Evolutionary conservation across 2,329 filamentous ascomycete species (phyloP).

Genomic region (Fusarium stilboides): DNA sequence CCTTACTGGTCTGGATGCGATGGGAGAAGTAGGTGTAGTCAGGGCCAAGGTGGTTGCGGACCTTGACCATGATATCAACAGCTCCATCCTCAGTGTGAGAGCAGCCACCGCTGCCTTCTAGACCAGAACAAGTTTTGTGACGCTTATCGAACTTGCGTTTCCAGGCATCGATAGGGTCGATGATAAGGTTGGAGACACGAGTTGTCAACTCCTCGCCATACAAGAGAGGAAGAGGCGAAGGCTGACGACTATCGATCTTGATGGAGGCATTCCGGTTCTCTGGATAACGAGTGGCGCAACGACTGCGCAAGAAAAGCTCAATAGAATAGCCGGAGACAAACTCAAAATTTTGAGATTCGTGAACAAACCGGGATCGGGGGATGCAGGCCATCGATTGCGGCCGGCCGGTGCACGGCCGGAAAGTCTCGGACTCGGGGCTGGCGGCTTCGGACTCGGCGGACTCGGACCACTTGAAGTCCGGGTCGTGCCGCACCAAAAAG

Average conservation of each 20-base stretch:
- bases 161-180: conserved; percentile 58
- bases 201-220: conserved; percentile 65
- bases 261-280: conserved; percentile 58
- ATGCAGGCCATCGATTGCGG: conserved; percentile 64
- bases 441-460: conserved; percentile 58
- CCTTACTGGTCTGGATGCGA: conserved; percentile 60
- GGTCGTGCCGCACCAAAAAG: conserved; percentile 66
- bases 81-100: conserved; percentile 61
- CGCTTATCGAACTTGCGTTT: conserved; percentile 60
- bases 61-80: conserved; percentile 62
- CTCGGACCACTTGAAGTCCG: conserved; percentile 64
- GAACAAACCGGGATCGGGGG: conserved; percentile 61
- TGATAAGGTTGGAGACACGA: conserved; percentile 60
- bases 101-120: conserved; percentile 57
- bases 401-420: conserved; percentile 58
- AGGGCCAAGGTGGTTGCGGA: conserved; percentile 67
- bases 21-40: conserved; percentile 62
- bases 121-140: conserved; percentile 55
- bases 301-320: conserved; percentile 62
- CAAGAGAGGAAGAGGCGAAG: conserved; percentile 63
- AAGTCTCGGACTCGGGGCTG: conserved; percentile 56
- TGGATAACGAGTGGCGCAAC: conserved; percentile 54
- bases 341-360: conserved; percentile 48
- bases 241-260: conserved; percentile 63
- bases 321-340: conserved; percentile 65